Percentiles rank a stretch among this genome's conserved stretches.
These are phyloP conservation scores for Cnidoscolus chayamansa DNA, from an alignment of 441 rosid genomes.

Conservation along the genomic window DNA sequence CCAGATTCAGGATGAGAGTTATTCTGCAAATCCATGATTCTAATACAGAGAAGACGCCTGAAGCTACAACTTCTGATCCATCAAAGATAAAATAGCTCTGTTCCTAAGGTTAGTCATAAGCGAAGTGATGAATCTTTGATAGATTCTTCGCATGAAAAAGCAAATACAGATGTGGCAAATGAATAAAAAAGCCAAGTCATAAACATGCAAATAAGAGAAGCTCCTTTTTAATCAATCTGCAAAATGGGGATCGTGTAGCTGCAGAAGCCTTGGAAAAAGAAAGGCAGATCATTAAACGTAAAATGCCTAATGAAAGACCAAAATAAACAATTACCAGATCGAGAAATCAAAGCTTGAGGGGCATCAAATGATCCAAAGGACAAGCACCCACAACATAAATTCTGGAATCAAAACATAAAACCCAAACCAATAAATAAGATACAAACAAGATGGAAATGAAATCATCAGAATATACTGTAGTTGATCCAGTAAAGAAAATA, in stretches of 20 bases:
- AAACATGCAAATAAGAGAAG: not conserved
- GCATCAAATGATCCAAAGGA: not conserved
- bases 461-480: not conserved
- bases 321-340: slow-evolving; percentile 7
- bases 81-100: not conserved
- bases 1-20: slow-evolving; percentile 44
- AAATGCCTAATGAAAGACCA: not conserved
- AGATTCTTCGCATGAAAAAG: too few relatives aligned
- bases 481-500: too few relatives aligned
- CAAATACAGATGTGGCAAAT: too few relatives aligned
- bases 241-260: not conserved
- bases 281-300: not conserved
- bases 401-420: not conserved
- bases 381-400: not conserved
- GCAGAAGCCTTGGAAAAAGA: not conserved
- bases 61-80: slow-evolving; percentile 9
- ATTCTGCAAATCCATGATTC: slow-evolving; percentile 41
- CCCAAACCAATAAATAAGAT: not conserved
- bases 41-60: not conserved
- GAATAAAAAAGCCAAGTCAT: not conserved
- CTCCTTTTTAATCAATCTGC: not conserved
- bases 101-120: not conserved
- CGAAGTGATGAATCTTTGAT: not conserved
- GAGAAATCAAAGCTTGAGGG: not conserved
- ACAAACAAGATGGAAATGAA: not conserved